phyloP scores from a whole-genome alignment of 2,329 filamentous ascomycete genomes.

The Cladophialophora bantiana region DNA sequence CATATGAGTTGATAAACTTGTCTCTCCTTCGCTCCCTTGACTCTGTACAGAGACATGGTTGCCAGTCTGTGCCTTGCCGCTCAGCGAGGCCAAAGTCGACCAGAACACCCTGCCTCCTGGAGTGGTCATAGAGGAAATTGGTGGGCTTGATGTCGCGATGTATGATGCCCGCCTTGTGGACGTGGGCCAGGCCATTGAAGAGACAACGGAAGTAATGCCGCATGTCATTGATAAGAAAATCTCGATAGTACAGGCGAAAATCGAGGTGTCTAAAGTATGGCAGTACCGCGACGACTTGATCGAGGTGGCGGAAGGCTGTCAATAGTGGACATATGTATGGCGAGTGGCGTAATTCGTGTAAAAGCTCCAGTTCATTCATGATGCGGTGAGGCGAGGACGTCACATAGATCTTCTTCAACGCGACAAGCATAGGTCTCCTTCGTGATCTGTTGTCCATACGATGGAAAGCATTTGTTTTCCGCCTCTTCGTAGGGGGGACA shows the following conservation, averaged over 20 bases:
- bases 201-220: slow-evolving; percentile 87
- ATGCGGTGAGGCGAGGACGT: slow-evolving; percentile 94
- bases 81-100: slow-evolving; percentile 99
- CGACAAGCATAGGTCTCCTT: slow-evolving; percentile 77
- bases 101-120: slow-evolving; percentile 79
- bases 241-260: slow-evolving; percentile 88
- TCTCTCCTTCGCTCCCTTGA: slow-evolving; percentile 66
- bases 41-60: slow-evolving; percentile 82
- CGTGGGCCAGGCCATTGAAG: slow-evolving; percentile 81
- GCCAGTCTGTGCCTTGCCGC: slow-evolving; percentile 71
- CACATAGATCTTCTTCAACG: slow-evolving; percentile 99
- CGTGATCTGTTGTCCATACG: slow-evolving; percentile 42
- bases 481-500: slow-evolving; percentile 70
- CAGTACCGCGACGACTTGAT: slow-evolving; percentile 93
- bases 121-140: slow-evolving; percentile 46
- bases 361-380: slow-evolving; percentile 91
- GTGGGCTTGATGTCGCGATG: slow-evolving; percentile 98
- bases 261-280: slow-evolving; percentile 96
- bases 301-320: slow-evolving; percentile 91
- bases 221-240: slow-evolving; percentile 86
- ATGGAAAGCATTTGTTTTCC: slow-evolving; percentile 48
- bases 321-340: slow-evolving; percentile 91
- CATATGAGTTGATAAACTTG: slow-evolving; percentile 41
- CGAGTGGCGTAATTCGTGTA: slow-evolving; percentile 84
- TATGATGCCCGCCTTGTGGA: slow-evolving; percentile 83